Conservation (phyloP, 306 rosid species). For the Quercus robur region DNA sequence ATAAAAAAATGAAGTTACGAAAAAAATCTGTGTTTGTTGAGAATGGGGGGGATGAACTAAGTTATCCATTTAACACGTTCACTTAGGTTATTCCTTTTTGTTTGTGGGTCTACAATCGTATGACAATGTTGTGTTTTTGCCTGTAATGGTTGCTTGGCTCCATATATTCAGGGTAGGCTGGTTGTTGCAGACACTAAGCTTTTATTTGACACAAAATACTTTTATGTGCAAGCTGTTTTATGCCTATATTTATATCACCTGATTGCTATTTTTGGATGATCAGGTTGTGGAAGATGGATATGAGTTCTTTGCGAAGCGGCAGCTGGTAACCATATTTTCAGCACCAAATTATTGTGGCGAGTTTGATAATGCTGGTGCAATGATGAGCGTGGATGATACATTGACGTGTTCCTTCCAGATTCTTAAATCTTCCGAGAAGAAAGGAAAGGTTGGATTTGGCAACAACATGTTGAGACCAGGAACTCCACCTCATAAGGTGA, state of each 20-base stretch:
- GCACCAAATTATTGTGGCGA: constrained; percentile 54
- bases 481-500: constrained; percentile 56
- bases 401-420: constrained; percentile 64
- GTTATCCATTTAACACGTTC: not conserved
- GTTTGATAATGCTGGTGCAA: constrained; percentile 62
- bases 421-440: constrained; percentile 53
- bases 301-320: constrained; percentile 58
- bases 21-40: too few species aligned
- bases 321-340: constrained; percentile 54
- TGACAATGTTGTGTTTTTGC: not conserved
- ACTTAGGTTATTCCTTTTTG: not conserved
- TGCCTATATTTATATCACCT: not conserved
- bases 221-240: not conserved
- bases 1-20: too few species aligned
- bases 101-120: not conserved
- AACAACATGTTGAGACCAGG: constrained; percentile 42
- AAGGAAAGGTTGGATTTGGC: constrained; percentile 38
- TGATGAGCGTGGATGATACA: constrained; percentile 65
- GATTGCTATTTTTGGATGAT: not conserved
- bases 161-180: not conserved
- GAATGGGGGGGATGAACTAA: not conserved
- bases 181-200: not conserved
- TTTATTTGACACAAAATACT: not conserved
- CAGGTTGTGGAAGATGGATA: constrained; percentile 62
- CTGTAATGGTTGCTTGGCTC: not conserved